Evolutionary conservation across 2,329 filamentous ascomycete genomes (phyloP).

Genomic region (Botrytis galanthina): DNA sequence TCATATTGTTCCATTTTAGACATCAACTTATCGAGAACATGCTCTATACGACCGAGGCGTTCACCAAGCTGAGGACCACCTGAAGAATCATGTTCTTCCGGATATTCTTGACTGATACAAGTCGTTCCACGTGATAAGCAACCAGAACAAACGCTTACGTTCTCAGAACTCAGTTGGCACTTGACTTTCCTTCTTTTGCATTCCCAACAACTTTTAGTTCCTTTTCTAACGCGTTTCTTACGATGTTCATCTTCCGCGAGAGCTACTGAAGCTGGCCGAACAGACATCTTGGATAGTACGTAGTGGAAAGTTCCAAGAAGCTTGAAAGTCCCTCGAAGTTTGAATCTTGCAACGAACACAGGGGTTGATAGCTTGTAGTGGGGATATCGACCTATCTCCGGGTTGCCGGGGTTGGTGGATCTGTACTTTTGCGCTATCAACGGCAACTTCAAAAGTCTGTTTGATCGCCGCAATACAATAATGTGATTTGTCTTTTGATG

Average conservation of each 20-base stretch:
- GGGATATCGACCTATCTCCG: neutral
- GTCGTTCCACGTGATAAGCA: conserved; percentile 45
- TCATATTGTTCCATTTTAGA: conserved; percentile 35
- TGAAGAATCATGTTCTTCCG: conserved; percentile 35
- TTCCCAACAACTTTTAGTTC: conserved; percentile 58
- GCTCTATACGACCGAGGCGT: conserved; percentile 36
- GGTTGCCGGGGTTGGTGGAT: neutral
- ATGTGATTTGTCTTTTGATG: neutral
- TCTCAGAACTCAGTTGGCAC: conserved; percentile 46
- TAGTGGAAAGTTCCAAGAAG: neutral
- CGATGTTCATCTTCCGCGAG: conserved; percentile 30
- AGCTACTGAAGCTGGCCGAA: conserved; percentile 11
- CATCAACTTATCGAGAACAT: conserved; percentile 34
- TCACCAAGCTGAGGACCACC: conserved; percentile 34
- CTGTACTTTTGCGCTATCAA: neutral
- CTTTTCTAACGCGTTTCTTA: conserved; percentile 43
- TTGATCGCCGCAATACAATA: neutral
- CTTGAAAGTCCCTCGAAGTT: neutral
- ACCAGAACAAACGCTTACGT: conserved; percentile 44
- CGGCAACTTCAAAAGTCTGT: neutral
- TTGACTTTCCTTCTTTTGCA: conserved; percentile 53
- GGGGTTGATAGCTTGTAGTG: neutral
- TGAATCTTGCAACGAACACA: neutral
- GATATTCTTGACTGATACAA: conserved; percentile 38
- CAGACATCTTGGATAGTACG: neutral